phyloP scores from a whole-genome alignment of 352 stramenopile genomes.

The Halophytophthora polymorphica region DNA sequence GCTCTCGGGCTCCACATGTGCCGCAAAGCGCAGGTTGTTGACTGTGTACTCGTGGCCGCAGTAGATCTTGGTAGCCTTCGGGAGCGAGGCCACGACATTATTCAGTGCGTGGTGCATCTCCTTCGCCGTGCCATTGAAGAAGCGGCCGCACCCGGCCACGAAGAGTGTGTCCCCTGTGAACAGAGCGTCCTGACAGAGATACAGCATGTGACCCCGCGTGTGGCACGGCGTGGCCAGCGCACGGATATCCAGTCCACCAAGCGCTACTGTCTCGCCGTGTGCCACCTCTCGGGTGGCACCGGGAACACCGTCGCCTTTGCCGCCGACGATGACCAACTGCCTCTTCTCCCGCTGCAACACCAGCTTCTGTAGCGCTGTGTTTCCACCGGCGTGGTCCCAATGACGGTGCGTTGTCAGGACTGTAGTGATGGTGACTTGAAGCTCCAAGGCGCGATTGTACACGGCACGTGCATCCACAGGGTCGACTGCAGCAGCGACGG shows the following conservation, averaged over 20 bases:
- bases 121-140: conserved; percentile 68
- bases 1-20: conserved; percentile 90
- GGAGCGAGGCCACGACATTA: conserved; percentile 68
- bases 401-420: conserved; percentile 92
- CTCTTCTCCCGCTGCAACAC: conserved; percentile 31
- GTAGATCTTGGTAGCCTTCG: conserved; percentile 74
- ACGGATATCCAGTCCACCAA: conserved; percentile 54
- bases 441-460: conserved; percentile 48
- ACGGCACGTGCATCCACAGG: conserved; percentile 85
- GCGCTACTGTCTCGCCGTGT: conserved; percentile 56
- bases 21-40: conserved; percentile 88
- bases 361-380: conserved; percentile 59
- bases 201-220: conserved; percentile 87
- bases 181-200: conserved; percentile 61
- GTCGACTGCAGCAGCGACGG: conserved; percentile 79
- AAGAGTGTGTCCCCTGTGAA: conserved; percentile 94
- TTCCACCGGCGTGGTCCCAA: conserved; percentile 89
- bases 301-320: conserved; percentile 63
- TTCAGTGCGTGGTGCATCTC: conserved; percentile 89
- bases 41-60: conserved; percentile 94
- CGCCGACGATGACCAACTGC: conserved; percentile 69
- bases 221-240: conserved; percentile 90
- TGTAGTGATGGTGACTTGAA: conserved; percentile 67
- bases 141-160: conserved; percentile 87
- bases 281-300: conserved; percentile 52